Conservation (phyloP, 164 flowering plant genomes). For the Cinnamomum chago region DNA sequence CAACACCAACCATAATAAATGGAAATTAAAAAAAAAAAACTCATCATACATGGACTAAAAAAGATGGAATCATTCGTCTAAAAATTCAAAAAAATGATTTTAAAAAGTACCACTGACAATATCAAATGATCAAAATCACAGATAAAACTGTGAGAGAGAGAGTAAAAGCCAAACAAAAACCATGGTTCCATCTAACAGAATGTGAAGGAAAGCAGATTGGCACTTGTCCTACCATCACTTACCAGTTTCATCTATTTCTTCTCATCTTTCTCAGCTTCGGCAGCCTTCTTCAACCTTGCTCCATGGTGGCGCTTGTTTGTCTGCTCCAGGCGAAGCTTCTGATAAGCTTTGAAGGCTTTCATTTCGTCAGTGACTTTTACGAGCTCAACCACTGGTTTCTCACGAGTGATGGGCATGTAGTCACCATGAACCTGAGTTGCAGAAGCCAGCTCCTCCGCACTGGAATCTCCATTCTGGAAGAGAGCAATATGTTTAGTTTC, state of each 20-base stretch:
- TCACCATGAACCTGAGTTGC: constrained; percentile 43
- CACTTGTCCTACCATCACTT: too few species aligned
- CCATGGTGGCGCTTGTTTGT: constrained; percentile 41
- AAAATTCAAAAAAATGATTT: too few species aligned
- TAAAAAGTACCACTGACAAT: too few species aligned
- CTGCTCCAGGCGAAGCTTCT: constrained; percentile 45
- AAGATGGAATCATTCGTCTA: too few species aligned
- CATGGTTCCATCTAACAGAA: too few species aligned
- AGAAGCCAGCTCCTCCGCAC: constrained; percentile 38
- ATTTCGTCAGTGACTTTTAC: constrained; percentile 45
- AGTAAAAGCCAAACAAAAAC: too few species aligned
- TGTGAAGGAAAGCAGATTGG: too few species aligned
- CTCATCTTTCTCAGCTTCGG: constrained; percentile 64
- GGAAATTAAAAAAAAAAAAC: too few species aligned
- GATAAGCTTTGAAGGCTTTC: constrained; percentile 51
- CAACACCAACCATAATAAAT: too few species aligned
- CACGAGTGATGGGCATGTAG: constrained; percentile 38
- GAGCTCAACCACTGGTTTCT: constrained; percentile 39
- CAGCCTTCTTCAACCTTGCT: constrained; percentile 47
- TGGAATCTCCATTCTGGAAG: constrained; percentile 42
- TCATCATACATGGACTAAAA: too few species aligned
- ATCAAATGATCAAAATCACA: too few species aligned
- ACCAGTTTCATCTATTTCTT: constrained; percentile 26
- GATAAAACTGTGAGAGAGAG: too few species aligned
- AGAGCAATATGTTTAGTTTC: background rate